Percentiles rank a stretch among this genome's conserved stretches.
Evolutionary conservation across 2,329 filamentous ascomycete species (phyloP).

Genomic region (Plectosphaerella plurivora): DNA sequence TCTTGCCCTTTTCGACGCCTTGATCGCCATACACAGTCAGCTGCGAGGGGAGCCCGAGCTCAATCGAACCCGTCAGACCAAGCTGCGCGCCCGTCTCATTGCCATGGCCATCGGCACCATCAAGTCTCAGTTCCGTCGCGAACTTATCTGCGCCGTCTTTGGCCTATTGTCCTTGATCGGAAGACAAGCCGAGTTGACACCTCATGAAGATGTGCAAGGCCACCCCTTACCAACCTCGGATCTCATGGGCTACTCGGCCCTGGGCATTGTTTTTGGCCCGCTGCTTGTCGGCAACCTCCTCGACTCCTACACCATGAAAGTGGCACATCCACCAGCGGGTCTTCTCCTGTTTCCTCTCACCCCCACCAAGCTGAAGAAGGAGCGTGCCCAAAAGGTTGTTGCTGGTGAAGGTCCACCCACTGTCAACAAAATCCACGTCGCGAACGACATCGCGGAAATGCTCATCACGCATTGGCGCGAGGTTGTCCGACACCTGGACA

Average conservation of each 20-base stretch:
- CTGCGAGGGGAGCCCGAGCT: conserved; percentile 47
- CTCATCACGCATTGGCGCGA: conserved; percentile 62
- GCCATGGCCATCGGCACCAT: conserved; percentile 58
- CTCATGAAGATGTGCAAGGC: conserved; percentile 46
- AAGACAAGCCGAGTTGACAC: conserved; percentile 47
- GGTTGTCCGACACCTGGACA: conserved; percentile 55
- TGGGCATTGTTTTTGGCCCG: conserved; percentile 63
- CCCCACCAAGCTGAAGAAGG: conserved; percentile 37
- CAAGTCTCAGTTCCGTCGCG: conserved; percentile 54
- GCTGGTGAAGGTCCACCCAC: conserved; percentile 21
- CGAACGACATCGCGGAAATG: conserved; percentile 60
- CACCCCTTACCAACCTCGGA: conserved; percentile 50
- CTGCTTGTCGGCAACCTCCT: conserved; percentile 56
- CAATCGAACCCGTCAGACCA: conserved; percentile 48
- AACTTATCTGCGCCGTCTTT: conserved; percentile 64
- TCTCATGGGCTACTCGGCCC: conserved; percentile 58
- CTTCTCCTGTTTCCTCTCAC: conserved; percentile 37
- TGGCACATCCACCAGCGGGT: conserved; percentile 35
- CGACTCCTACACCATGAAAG: conserved; percentile 43
- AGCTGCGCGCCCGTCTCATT: conserved; percentile 59
- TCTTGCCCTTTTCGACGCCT: conserved; percentile 53
- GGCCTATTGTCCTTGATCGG: conserved; percentile 60
- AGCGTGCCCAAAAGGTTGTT: conserved; percentile 27
- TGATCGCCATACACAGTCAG: conserved; percentile 57
- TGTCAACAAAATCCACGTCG: conserved; percentile 54